Evolutionary conservation across 257 asterid genomes (phyloP), one percentile per base, ranked within the genome.

Genomic region (Penstemon newberryi): DNA sequence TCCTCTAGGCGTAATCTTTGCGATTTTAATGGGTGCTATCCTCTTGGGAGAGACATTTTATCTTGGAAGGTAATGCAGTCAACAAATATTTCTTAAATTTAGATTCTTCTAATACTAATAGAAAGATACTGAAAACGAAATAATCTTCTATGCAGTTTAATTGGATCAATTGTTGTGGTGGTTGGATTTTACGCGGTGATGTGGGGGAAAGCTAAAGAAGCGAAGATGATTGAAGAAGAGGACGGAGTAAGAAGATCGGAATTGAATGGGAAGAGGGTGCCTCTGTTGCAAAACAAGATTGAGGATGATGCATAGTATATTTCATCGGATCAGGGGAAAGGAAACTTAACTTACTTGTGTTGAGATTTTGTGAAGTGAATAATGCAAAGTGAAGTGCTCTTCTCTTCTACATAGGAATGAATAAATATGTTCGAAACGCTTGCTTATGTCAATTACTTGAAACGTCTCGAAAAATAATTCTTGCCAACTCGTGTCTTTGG

Each of bases 121-220:
- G 33, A 25, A 25, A 25, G 33, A 25, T 25, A 2, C 1, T 25
- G 33, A 25, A 25, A 25, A 25, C 33, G 33, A 1, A 25, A 25
- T 25, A 25, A 25, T 25, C 33, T 2, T 25, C 2, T 25, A 25
- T 25, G 4, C 11, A 89, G 96, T 63, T 56, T 84, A 73, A 25
- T 84, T 0, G 96, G 96, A 73, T 84, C 94, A 8, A 54, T 80
- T 8, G 70, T 84, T 12, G 81, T 80, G 15, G 72, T 85, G 37
- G 71, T 69, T 4, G 96, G 96, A 0, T 86, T 89, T 70, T 88
- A 86, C 55, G 62, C 66, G 1, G 90, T 86, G 11, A 56, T 88
- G 69, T 88, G 89, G 96, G 96, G 94, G 13, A 80, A 84, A 66
- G 76, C 82, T 61, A 78, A 73, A 64, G 96, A 89, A 76, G 75